Base-by-base conservation (phyloP, 805 yeast genomes). In the Yarrowia porcina region DNA sequence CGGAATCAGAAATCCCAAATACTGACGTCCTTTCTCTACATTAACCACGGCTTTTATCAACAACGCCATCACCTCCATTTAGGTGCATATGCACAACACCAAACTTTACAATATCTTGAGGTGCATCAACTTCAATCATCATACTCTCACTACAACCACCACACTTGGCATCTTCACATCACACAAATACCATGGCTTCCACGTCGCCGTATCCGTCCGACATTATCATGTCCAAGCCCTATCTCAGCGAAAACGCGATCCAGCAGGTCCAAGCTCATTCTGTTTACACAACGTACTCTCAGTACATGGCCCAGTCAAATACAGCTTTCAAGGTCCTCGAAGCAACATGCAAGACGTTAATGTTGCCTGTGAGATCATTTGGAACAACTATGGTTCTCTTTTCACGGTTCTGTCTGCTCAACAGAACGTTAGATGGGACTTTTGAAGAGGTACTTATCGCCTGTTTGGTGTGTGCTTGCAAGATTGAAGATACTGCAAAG, bases 401-500 rank as follows among this genome's bases (percentile, higher is more conserved):
- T 70, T 96, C 90, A 67, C 76, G 90, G 54, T 87, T 80, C 68
- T 85, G 82, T 68, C 76, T 90, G 15, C 84, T 86, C 72, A 87
- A 88, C 64, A 65, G 63, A 7, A 20, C 44, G 17, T 10, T 45
- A 7, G 64, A 57, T 41, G 64, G 65, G 23, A 67, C 68, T 3
- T 38, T 65, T 6, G 61, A 38, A 15, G 85, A 86, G 45, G 81
- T 89, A n/a, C 89, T 89, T 0, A 73, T 86, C 9, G 81, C 93
- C 10, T 81, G 90, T 61, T 71, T 91, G 8, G 82, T 88, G 64
- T 76, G 89, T 15, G 88, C 96, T 2, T 77, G 86, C 44, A 90
- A 91, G 72, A 84, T 85, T 66, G 96, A 89, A 69, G 97, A 91
- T 70, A 89, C 91, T 42, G 86, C 90, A 42, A 90, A 90, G 71